These are phyloP conservation scores for Metarhizium robertsii DNA, from an alignment of 2,329 filamentous ascomycete genomes.

Conservation along the genomic window DNA sequence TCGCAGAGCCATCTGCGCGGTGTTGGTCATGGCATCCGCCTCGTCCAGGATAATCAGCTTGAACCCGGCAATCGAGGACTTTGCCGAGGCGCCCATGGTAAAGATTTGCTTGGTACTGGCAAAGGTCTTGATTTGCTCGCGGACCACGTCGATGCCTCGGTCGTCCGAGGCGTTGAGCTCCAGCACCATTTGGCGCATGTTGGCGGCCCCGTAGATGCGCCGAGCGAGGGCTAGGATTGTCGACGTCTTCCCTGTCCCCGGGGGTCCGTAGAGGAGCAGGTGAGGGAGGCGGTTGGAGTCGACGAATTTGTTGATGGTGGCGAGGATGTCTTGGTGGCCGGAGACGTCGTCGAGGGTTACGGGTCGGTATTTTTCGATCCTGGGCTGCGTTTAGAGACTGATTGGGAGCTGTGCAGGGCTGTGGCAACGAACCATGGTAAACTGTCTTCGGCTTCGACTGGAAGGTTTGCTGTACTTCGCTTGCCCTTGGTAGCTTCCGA, in stretches of 20 bases:
- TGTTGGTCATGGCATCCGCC: conserved; percentile 99
- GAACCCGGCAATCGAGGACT: conserved; percentile 57
- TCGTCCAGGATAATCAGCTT: conserved; percentile 98
- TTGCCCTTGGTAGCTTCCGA: conserved; percentile 80
- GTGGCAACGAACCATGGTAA: conserved; percentile 64
- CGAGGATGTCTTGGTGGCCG: conserved; percentile 92
- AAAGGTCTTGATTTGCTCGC: conserved; percentile 99
- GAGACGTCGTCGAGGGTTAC: conserved; percentile 85
- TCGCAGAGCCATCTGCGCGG: conserved; percentile 92
- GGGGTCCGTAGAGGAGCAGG: conserved; percentile 91
- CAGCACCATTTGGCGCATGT: conserved; percentile 96
- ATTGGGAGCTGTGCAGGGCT: neutral
- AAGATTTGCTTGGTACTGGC: conserved; percentile 98
- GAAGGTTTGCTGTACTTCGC: conserved; percentile 82
- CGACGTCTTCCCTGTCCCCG: conserved; percentile 94
- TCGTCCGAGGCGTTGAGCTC: conserved; percentile 97
- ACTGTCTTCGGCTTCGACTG: conserved; percentile 87
- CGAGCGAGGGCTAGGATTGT: conserved; percentile 89
- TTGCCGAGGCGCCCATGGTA: conserved; percentile 43
- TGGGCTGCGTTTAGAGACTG: conserved; percentile 21
- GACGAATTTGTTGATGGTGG: conserved; percentile 96
- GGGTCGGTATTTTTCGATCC: conserved; percentile 96
- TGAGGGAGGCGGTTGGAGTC: conserved; percentile 91
- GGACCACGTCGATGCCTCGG: conserved; percentile 92
- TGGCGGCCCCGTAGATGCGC: conserved; percentile 82